Evolutionary conservation across 371 early-diverging fungal species (phyloP), one percentile per base, ranked within the genome.

Genomic region (Rhizopus stolonifer): DNA sequence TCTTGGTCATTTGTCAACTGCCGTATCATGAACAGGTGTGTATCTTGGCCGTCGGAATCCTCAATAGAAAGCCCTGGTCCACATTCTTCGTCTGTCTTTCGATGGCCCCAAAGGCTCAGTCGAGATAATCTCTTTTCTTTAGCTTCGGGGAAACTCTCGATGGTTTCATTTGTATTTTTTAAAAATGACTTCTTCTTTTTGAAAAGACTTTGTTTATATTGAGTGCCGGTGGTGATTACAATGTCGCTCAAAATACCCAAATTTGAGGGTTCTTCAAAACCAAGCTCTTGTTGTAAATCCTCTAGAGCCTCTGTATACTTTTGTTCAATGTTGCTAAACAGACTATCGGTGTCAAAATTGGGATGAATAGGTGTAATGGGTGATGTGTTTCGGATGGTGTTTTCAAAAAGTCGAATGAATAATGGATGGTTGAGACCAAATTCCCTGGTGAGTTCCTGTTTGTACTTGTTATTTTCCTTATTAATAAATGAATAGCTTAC

Each of bases 211-310:
- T n/a, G n/a, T n/a, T n/a, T n/a, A n/a, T n/a, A n/a, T n/a, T n/a
- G n/a, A n/a, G n/a, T n/a, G n/a, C n/a, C n/a, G n/a, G 72, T 63
- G 11, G 54, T 49, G 2, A 76, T 46, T 2, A 72, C 59, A 24
- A 52, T 64, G 29, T 76, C 77, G 32, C 64, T 70, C n/a, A 76
- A 51, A 10, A 61, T 54, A 15, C 77, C 77, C 8, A 72, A 25
- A 14, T 72, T 70, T 4, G 45, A 40, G 10, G 54, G 49, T 8
- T 58, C 19, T 4, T 49, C 19, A 36, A 69, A 52, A 0, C 58
- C 60, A 17, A 76, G 58, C 21, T 72, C 64, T 2, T 60, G 26
- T 18, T 42, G 49, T 21, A 76, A 54, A 17, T 66, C 65, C 1
- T 51, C 36, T 9, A 65, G 60, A 10, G 68, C 62, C 0, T 59